Evolutionary conservation across 148 eudicot species (phyloP).

Genomic region (Rhododendron henanense): DNA sequence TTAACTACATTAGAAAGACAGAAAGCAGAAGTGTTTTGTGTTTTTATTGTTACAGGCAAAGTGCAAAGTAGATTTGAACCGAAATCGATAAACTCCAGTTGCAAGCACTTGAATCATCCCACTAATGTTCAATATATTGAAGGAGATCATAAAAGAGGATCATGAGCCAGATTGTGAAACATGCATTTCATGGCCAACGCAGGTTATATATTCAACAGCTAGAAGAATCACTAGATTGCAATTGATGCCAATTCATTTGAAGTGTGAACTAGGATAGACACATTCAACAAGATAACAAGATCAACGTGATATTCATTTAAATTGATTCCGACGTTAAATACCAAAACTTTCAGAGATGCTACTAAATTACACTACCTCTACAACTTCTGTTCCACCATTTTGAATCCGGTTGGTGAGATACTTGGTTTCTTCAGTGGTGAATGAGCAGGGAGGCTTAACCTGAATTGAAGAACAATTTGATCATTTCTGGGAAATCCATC

Average conservation of each 20-base stretch:
- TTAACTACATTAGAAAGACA: neutral
- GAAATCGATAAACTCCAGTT: neutral
- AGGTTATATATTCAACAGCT: neutral
- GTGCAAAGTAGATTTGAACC: neutral
- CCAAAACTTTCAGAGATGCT: neutral
- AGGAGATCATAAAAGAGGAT: neutral
- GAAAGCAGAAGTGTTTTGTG: neutral
- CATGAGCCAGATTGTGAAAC: neutral
- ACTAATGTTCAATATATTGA: neutral
- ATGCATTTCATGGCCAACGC: neutral
- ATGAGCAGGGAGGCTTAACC: slow-evolving; percentile 91
- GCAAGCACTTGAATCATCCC: neutral
- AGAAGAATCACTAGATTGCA: neutral
- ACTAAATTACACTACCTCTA: slow-evolving; percentile 53
- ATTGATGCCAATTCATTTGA: neutral
- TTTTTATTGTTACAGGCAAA: neutral
- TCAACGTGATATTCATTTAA: neutral
- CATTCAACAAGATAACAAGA: neutral
- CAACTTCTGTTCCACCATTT: slow-evolving; percentile 99
- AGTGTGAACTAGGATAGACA: neutral
- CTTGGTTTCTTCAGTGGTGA: slow-evolving; percentile 66
- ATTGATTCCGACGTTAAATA: neutral
- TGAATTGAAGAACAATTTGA: slow-evolving; percentile 19
- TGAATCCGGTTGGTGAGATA: slow-evolving; percentile 89
- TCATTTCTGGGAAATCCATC: neutral